Conservation (phyloP, 2,329 filamentous ascomycete genomes). For the Monosporascus sp. region DNA sequence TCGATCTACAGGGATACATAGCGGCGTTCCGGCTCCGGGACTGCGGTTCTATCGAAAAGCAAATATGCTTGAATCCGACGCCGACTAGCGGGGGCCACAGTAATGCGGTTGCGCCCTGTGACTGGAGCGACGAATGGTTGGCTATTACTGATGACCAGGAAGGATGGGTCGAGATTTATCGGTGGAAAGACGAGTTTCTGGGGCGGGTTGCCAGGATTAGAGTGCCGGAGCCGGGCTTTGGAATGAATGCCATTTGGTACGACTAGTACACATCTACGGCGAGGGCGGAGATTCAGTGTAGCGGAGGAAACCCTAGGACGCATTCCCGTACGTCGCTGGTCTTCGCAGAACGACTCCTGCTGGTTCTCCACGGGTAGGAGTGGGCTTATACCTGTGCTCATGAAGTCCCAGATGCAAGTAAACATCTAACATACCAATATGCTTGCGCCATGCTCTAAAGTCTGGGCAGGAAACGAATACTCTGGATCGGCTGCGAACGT, state of each 20-base stretch:
- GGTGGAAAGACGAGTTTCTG: conserved; percentile 78
- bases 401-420: too few relatives aligned
- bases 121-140: conserved; percentile 85
- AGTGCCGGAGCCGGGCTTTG: conserved; percentile 82
- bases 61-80: conserved; percentile 78
- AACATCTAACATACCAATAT: too few relatives aligned
- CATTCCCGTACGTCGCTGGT: too few relatives aligned
- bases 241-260: conserved; percentile 97
- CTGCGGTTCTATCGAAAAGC: conserved; percentile 66
- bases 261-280: conserved; percentile 41
- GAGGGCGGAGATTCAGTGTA: too few relatives aligned
- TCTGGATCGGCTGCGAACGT: too few relatives aligned
- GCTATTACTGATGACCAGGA: conserved; percentile 85
- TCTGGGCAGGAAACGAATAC: too few relatives aligned
- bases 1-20: conserved; percentile 74
- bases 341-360: too few relatives aligned
- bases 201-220: conserved; percentile 71
- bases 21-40: conserved; percentile 69
- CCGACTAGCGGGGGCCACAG: conserved; percentile 84
- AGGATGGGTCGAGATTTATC: conserved; percentile 81
- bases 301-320: too few relatives aligned
- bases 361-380: too few relatives aligned
- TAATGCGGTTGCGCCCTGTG: conserved; percentile 79
- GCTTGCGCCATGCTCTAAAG: too few relatives aligned
- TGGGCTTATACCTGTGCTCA: too few relatives aligned